phyloP scores from a whole-genome alignment of 2,329 filamentous ascomycete species.

The Arachnomyces sp. region DNA sequence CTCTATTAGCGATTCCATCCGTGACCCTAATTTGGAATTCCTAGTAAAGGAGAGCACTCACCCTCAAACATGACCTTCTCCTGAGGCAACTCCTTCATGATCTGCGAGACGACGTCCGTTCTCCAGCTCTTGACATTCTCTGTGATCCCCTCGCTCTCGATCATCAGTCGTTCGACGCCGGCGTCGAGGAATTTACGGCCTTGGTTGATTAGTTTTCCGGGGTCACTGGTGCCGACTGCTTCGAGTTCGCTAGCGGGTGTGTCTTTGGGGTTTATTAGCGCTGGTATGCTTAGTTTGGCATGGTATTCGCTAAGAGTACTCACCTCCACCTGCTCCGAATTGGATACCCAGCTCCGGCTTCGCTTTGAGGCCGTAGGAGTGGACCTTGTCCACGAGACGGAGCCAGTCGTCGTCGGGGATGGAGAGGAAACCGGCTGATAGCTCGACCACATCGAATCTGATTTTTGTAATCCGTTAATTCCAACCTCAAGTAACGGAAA shows the following conservation, averaged over 20 bases:
- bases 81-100: constrained; percentile 44
- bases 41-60: background rate
- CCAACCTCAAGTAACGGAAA: too few relatives aligned
- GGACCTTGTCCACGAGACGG: constrained; percentile 43
- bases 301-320: too few relatives aligned
- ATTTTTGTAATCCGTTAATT: too few relatives aligned
- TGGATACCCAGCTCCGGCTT: constrained; percentile 52
- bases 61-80: constrained; percentile 52
- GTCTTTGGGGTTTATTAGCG: constrained; percentile 22
- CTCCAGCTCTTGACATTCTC: constrained; percentile 50
- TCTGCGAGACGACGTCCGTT: constrained; percentile 48
- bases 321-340: constrained; percentile 46
- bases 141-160: constrained; percentile 54
- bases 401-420: constrained; percentile 49
- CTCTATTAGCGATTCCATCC: too few relatives aligned
- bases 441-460: constrained; percentile 48
- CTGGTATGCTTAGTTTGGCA: too few relatives aligned
- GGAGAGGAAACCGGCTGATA: constrained; percentile 48
- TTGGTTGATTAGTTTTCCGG: constrained; percentile 42
- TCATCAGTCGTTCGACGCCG: constrained; percentile 51
- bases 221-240: constrained; percentile 43
- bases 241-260: constrained; percentile 42
- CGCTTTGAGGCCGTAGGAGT: constrained; percentile 42
- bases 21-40: too few relatives aligned
- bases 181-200: constrained; percentile 44